phyloP scores from a whole-genome alignment of 345 rosid species.

The Citrus inodora region DNA sequence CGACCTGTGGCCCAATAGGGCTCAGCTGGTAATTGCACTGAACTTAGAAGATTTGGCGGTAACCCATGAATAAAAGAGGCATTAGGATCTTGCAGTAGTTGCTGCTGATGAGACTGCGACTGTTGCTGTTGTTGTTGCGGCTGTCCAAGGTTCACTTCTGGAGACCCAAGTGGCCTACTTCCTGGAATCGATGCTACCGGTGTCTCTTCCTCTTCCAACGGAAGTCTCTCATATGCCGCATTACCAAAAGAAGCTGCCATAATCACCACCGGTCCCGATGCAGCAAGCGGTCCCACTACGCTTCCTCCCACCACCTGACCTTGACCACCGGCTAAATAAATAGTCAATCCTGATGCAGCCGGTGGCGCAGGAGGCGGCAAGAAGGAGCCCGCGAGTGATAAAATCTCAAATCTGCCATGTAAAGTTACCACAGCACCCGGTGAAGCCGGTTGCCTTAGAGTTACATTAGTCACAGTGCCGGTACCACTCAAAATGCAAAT shows the following conservation, averaged over 20 bases:
- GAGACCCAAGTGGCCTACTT: conserved; percentile 39
- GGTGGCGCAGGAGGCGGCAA: conserved; percentile 96
- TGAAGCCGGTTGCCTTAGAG: conserved; percentile 74
- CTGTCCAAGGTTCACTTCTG: conserved; percentile 13
- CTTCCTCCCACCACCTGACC: conserved; percentile 97
- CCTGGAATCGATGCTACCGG: conserved; percentile 28
- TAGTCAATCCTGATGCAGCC: conserved; percentile 78
- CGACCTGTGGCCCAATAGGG: conserved; percentile 73
- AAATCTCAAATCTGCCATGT: conserved; percentile 90
- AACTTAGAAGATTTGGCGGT: conserved; percentile 72
- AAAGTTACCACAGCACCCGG: conserved; percentile 75
- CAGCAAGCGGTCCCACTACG: conserved; percentile 71
- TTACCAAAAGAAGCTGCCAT: conserved; percentile 98
- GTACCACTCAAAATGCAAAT: conserved; percentile 83
- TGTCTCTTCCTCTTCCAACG: conserved; percentile 72
- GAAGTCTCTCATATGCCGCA: conserved; percentile 94
- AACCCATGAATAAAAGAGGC: conserved; percentile 63
- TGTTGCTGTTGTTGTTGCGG: conserved; percentile 25
- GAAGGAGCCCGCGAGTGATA: conserved; percentile 84
- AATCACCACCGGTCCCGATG: conserved; percentile 85
- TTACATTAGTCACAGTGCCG: conserved; percentile 83
- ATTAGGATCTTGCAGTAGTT: conserved; percentile 65
- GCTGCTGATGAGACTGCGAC: conserved; percentile 42
- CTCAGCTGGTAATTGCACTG: conserved; percentile 67
- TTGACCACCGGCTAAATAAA: conserved; percentile 93